These are phyloP conservation scores for Rhodotorula sp. DNA, from an alignment of 1,284 basidiomycete genomes.

Conservation along the genomic window DNA sequence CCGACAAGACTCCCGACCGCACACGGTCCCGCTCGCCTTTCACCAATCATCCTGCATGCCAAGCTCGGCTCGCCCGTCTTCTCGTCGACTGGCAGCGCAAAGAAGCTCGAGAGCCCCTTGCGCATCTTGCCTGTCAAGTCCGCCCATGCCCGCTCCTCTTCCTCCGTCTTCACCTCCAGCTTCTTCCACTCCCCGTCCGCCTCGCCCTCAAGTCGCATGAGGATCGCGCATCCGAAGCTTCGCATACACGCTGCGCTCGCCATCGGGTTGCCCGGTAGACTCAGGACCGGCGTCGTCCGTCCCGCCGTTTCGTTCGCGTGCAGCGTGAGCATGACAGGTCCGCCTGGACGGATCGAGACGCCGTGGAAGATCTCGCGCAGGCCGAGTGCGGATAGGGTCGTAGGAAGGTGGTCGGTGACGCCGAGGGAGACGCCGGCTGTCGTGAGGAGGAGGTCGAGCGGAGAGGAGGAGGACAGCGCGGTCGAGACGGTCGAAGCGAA, in stretches of 20 bases:
- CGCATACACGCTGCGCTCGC: slow-evolving; percentile 15
- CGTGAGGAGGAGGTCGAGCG: slow-evolving; percentile 10
- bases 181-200: too few species aligned
- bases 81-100: not conserved
- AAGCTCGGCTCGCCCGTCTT: not conserved
- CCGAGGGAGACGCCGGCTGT: slow-evolving; percentile 22
- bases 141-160: not conserved
- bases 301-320: not conserved
- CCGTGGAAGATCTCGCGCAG: slow-evolving; percentile 1
- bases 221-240: not conserved
- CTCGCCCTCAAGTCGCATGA: not conserved
- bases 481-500: slow-evolving; percentile 1
- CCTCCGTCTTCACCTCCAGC: too few species aligned
- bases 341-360: slow-evolving; percentile 14
- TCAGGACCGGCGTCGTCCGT: slow-evolving; percentile 1
- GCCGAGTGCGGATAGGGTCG: slow-evolving; percentile 4
- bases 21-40: not conserved
- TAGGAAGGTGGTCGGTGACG: slow-evolving; percentile 12
- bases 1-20: slow-evolving; percentile 7
- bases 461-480: not conserved
- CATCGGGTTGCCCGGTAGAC: slow-evolving; percentile 20
- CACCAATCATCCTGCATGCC: not conserved
- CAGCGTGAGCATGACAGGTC: slow-evolving; percentile 5
- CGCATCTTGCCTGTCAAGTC: not conserved
- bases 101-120: slow-evolving; percentile 5